Conservation (phyloP, 345 rosid species). For the Clarkia xantiana region DNA sequence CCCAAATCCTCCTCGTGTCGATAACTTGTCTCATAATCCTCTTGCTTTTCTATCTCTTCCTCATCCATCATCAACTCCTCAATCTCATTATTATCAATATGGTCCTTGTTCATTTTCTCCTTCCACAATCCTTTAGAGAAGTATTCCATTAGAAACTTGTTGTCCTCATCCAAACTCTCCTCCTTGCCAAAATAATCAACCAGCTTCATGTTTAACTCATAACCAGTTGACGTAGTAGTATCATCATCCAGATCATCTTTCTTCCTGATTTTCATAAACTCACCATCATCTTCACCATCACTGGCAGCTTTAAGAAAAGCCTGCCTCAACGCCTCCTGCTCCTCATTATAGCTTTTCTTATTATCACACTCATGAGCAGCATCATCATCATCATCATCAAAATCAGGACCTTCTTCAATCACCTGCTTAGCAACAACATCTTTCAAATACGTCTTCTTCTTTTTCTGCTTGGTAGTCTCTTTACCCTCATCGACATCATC, state of each 20-base stretch:
- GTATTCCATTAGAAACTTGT: constrained; percentile 51
- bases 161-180: constrained; percentile 28
- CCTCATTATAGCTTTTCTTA: no score
- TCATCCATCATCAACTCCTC: constrained; percentile 41
- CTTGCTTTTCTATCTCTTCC: constrained; percentile 40
- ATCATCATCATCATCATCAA: constrained; percentile 19
- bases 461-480: constrained; percentile 14
- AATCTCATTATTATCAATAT: constrained; percentile 29
- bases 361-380: background rate
- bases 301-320: constrained; percentile 42
- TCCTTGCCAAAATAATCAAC: constrained; percentile 51
- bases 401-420: constrained; percentile 68
- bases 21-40: constrained; percentile 43
- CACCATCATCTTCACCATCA: constrained; percentile 22
- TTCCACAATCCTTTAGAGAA: constrained; percentile 68
- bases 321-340: no score
- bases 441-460: constrained; percentile 39
- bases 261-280: constrained; percentile 32
- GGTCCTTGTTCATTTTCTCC: constrained; percentile 17
- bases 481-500: no score
- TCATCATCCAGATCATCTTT: constrained; percentile 18
- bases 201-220: constrained; percentile 29
- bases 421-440: constrained; percentile 59
- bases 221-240: constrained; percentile 13
- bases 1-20: constrained; percentile 59